Base-by-base conservation (phyloP, 495 filamentous ascomycete species). In the Hyphodiscus hymeniophilus region DNA sequence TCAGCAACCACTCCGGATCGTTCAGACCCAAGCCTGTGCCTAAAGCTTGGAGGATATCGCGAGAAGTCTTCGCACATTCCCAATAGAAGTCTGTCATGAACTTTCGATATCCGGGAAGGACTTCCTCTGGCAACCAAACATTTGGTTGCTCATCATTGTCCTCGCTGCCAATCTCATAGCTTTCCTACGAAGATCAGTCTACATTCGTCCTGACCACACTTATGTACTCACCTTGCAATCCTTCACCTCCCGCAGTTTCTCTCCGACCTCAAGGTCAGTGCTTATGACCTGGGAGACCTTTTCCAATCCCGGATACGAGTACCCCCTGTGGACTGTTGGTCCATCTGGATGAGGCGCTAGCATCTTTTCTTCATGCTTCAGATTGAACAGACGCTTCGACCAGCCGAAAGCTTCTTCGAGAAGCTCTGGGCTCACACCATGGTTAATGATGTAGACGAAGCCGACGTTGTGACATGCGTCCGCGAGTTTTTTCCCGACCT, bases 121-220 rank as follows among this genome's bases (percentile, higher is more conserved):
- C 56, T 1, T 71, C 61, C 28, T 81, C 71, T 2, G 78, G 77
- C 7, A 79, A 60, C 80, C 80, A 85, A 52, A 83, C 71, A 47
- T 85, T 87, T 7, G 79, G 78, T 51, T 82, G 76, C 17, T 57
- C 47, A 8, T 57, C 26, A 45, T 79, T 74, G 2, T 70, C 55
- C 28, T 80, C 72, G 50, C 75, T 82, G 8, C 81, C 82, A 47
- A 79, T 79, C 47, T 85, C 82, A 53, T 78, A 85, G 51, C 73
- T 77, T 63, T 87, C 82, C 76, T 82, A 35, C 26, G 49, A 17
- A 7, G 18, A 11, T 10, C n/a, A n/a, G 24, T 26, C 33, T 33
- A 32, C 18, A 10, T 38, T 46, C 24, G 21, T 7, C 13, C 34
- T 24, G 16, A n/a, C 28, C 6, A 31, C 0, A 32, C n/a, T 15